phyloP scores from a whole-genome alignment of 495 filamentous ascomycete genomes.

The Aspergillus nanangensis region DNA sequence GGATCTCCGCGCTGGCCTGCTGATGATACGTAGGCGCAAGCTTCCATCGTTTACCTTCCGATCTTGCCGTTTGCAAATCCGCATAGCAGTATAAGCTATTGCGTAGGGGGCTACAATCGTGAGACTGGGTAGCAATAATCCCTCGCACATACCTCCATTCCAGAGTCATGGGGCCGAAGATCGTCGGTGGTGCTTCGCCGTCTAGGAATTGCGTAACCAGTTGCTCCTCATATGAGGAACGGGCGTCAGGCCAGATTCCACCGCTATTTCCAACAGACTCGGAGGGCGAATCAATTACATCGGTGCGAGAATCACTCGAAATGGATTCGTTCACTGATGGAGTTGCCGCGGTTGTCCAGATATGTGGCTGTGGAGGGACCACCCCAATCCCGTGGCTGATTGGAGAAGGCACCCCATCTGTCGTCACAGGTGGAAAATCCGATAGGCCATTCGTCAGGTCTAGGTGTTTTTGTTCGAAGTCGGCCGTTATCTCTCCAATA shows the following conservation, averaged over 20 bases:
- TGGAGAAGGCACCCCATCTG: not conserved
- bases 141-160: slow-evolving; percentile 35
- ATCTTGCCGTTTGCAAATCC: slow-evolving; percentile 27
- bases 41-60: slow-evolving; percentile 27
- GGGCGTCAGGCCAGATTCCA: slow-evolving; percentile 5
- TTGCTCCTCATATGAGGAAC: slow-evolving; percentile 27
- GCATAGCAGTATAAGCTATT: slow-evolving; percentile 35
- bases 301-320: not conserved
- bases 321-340: slow-evolving; percentile 10
- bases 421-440: slow-evolving; percentile 2
- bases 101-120: slow-evolving; percentile 21
- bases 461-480: slow-evolving; percentile 35
- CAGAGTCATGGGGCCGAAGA: slow-evolving; percentile 30
- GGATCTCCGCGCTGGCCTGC: slow-evolving; percentile 30
- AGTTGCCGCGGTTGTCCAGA: slow-evolving; percentile 12
- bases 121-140: slow-evolving; percentile 21
- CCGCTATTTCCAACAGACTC: too few species aligned
- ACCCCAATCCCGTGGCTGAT: not conserved
- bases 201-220: slow-evolving; percentile 29
- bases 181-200: slow-evolving; percentile 29
- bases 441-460: slow-evolving; percentile 27
- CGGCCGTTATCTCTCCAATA: slow-evolving; percentile 36
- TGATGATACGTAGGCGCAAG: slow-evolving; percentile 30
- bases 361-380: not conserved
- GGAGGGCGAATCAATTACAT: too few species aligned